Conservation (phyloP, 495 filamentous ascomycete genomes). For the Trichocladium uniseriatum region DNA sequence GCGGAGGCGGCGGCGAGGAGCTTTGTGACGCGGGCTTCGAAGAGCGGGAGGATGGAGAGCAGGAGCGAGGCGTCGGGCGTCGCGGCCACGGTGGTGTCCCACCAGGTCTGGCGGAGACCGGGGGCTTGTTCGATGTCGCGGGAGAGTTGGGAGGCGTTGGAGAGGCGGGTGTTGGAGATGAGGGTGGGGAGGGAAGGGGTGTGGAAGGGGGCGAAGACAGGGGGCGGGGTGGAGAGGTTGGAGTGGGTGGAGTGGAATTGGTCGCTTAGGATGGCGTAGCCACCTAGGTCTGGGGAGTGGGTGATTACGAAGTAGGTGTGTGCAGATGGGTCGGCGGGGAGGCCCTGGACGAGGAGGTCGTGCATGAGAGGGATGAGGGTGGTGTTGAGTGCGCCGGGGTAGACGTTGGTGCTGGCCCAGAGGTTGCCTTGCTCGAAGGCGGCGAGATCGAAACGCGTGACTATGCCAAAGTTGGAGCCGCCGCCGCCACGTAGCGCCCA, state of each 20-base stretch:
- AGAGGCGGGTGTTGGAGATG: neutral
- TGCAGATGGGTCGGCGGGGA: constrained; percentile 10
- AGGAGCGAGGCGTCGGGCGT: constrained; percentile 6
- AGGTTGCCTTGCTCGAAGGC: constrained; percentile 20
- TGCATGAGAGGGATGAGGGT: constrained; percentile 19
- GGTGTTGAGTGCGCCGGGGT: constrained; percentile 12
- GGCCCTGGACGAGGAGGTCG: constrained; percentile 16
- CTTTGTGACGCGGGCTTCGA: constrained; percentile 4
- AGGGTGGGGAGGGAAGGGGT: neutral
- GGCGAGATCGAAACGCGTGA: constrained; percentile 32
- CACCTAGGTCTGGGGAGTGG: constrained; percentile 6
- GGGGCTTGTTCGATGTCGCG: constrained; percentile 5
- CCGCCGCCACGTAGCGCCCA: constrained; percentile 52
- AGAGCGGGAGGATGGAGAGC: constrained; percentile 14
- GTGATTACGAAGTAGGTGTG: constrained; percentile 20
- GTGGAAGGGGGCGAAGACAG: constrained; percentile 11
- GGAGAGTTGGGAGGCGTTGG: constrained; percentile 11
- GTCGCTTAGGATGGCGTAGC: constrained; percentile 10
- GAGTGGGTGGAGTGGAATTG: constrained; percentile 14
- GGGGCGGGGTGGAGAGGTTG: constrained; percentile 1
- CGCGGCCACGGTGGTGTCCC: constrained; percentile 12
- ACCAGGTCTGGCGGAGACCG: constrained; percentile 15
- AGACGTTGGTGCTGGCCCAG: constrained; percentile 17
- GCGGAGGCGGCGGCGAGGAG: constrained; percentile 7
- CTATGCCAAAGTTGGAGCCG: constrained; percentile 49